These are phyloP conservation scores for Corinectria fuckeliana DNA, from an alignment of 2,329 filamentous ascomycete genomes.

Conservation along the genomic window DNA sequence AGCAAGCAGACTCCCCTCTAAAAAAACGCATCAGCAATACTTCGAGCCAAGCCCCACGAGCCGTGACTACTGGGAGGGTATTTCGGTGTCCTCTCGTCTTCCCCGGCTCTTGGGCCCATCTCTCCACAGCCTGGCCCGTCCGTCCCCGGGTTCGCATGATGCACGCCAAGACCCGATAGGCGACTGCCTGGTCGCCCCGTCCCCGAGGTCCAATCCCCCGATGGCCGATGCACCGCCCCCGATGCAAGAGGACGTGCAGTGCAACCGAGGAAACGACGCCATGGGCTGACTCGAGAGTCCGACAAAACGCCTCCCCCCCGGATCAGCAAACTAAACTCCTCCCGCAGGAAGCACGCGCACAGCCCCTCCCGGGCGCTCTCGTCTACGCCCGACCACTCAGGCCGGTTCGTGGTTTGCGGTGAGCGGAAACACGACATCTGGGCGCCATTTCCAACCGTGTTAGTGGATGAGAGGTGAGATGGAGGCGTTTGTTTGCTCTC, in stretches of 20 bases:
- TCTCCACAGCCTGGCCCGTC: too few relatives aligned
- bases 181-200: not conserved
- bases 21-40: too few relatives aligned
- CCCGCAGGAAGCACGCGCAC: conserved; percentile 1
- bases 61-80: too few relatives aligned
- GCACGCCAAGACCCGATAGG: too few relatives aligned
- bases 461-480: not conserved
- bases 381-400: not conserved
- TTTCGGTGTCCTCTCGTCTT: too few relatives aligned
- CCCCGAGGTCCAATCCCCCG: not conserved
- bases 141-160: too few relatives aligned
- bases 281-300: not conserved
- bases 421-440: not conserved
- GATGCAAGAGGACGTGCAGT: not conserved
- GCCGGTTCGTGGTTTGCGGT: not conserved
- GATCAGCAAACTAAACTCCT: not conserved
- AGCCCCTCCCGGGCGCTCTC: not conserved
- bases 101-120: too few relatives aligned
- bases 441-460: not conserved
- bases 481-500: not conserved
- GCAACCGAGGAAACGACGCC: conserved; percentile 1
- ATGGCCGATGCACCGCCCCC: not conserved
- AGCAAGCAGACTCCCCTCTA: too few relatives aligned
- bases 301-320: not conserved
- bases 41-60: too few relatives aligned